Evolutionary conservation across 1,139 yeast genomes (phyloP).

Genomic region (Petasospora fabianii): DNA sequence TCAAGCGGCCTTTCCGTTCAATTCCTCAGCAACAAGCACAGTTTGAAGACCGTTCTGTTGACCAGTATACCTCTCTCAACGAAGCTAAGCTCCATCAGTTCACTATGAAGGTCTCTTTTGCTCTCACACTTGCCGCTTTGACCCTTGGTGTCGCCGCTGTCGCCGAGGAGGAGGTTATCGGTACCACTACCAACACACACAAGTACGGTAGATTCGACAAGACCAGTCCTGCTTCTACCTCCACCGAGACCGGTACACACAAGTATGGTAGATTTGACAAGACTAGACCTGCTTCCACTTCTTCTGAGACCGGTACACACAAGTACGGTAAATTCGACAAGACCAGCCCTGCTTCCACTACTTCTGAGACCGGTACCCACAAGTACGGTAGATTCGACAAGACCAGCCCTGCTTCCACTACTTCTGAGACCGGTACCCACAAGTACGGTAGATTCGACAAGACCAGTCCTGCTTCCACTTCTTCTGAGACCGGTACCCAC

Average conservation of each 20-base stretch:
- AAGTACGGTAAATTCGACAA: constrained; percentile 46
- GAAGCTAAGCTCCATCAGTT: neutral
- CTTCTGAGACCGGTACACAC: constrained; percentile 40
- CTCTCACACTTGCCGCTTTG: constrained; percentile 25
- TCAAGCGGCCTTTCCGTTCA: too few relatives aligned
- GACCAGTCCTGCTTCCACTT: constrained; percentile 31
- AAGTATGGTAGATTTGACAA: constrained; percentile 46
- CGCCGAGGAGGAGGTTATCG: constrained; percentile 28
- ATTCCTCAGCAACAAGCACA: neutral
- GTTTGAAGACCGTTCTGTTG: neutral
- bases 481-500: constrained; percentile 40
- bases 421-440: constrained; percentile 40
- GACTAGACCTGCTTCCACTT: constrained; percentile 31
- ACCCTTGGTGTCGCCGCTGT: constrained; percentile 26
- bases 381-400: constrained; percentile 45
- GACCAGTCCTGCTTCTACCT: constrained; percentile 31
- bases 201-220: constrained; percentile 45
- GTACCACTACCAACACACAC: constrained; percentile 38
- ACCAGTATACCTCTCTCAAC: neutral
- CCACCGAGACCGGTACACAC: constrained; percentile 40
- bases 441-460: constrained; percentile 46
- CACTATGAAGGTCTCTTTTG: constrained; percentile 37
- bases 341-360: constrained; percentile 31
- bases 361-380: constrained; percentile 39
- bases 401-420: constrained; percentile 31